Evolutionary conservation across 202 grass and related monocot species (phyloP), one percentile per base, ranked within the genome.

Genomic region (Hordeum pubiflorum): DNA sequence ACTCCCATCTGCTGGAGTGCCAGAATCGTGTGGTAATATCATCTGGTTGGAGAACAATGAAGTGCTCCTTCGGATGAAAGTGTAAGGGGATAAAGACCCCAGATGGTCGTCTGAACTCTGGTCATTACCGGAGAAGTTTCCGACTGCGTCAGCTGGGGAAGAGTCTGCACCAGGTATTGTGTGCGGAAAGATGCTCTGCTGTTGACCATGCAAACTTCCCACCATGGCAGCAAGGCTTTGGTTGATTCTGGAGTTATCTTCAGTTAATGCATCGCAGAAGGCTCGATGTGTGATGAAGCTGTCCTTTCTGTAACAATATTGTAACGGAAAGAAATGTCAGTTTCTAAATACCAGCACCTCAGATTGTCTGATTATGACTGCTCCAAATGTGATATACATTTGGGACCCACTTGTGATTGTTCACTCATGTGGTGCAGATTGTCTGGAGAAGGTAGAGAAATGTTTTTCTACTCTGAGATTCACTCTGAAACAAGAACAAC

Each of bases 241-340:
- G 41, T 79, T 89, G 18, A 84, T 72, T 75, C 72, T 84, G 52
- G 50, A 81, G 77, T 78, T 89, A 50, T 92, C 86, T 81, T 92
- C 90, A 59, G 86, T 78, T 46, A 92, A 40, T 74, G 90, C 86
- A 74, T 92, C 90, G 46, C 86, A 92, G 41, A 92, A 92, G 56
- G 86, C 86, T 74, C 86, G 83, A 66, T 92, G 90, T 48, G 90
- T 92, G 80, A 92, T 88, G 78, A 92, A 92, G 31, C 86, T 92
- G 41, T 92, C 90, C 77, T 89, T 92, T 79, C 86, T 92, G 86
- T 55, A 85, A 57, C 17, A 57, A 38, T 58, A 76, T 84, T 62
- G 75, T 39, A 84, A 15, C 8, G 38, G 43, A 46, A 26, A 78
- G 36, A 36, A 75, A 74, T 7, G 33, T 85, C 46, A 58, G 71